A percentile compares a stretch with the other conserved stretches of the same genome.
phyloP scores from a whole-genome alignment of 2,329 filamentous ascomycete genomes.

The Pestalotiopsis sp. region DNA sequence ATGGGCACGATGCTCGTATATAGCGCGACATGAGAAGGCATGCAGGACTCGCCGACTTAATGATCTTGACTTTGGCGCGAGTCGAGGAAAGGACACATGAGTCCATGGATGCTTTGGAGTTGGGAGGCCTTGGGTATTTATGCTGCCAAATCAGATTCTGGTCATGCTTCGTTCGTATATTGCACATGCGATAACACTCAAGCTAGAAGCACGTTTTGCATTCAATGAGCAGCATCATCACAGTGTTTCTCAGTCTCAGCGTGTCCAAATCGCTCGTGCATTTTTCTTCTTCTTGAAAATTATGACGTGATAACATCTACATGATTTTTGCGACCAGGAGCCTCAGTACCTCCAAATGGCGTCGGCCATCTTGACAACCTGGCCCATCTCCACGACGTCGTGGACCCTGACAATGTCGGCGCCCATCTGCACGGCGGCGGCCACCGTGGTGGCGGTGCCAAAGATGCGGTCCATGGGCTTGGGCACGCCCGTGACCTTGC shows the following conservation, averaged over 20 bases:
- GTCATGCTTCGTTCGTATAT: background rate
- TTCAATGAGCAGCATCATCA: background rate
- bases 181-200: background rate
- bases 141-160: background rate
- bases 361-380: conserved; percentile 86
- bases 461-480: conserved; percentile 71
- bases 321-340: background rate
- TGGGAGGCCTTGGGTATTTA: background rate
- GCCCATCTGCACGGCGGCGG: conserved; percentile 81
- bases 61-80: background rate
- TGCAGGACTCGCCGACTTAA: background rate
- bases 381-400: conserved; percentile 82
- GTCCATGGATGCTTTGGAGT: background rate
- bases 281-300: background rate
- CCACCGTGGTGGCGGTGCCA: conserved; percentile 88
- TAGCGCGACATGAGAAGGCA: background rate
- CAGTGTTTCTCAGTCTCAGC: background rate
- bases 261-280: background rate
- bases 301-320: too few species aligned
- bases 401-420: conserved; percentile 93
- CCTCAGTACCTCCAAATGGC: conserved; percentile 75
- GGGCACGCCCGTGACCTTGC: conserved; percentile 74
- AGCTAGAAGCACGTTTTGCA: background rate
- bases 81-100: background rate
- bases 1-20: background rate